Conservation (phyloP, 345 rosid species). For the Odontarrhena argentea region DNA sequence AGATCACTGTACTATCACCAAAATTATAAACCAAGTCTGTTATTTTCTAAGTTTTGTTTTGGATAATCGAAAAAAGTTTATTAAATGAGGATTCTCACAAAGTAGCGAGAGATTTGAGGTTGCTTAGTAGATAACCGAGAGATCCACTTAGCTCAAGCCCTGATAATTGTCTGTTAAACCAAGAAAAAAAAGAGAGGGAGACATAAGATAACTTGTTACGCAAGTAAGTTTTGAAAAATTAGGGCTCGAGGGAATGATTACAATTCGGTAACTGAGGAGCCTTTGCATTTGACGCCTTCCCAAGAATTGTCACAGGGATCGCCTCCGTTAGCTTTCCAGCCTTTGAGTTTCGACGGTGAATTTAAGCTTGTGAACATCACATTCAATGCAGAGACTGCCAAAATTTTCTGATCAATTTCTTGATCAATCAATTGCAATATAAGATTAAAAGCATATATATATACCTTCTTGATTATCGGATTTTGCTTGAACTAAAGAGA, state of each 20-base stretch:
- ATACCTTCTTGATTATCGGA: conserved; percentile 58
- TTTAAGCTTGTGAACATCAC: conserved; percentile 85
- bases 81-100: conserved; percentile 57
- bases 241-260: conserved; percentile 19
- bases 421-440: neutral
- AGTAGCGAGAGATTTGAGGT: conserved; percentile 76
- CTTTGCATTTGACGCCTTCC: conserved; percentile 85
- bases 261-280: conserved; percentile 80
- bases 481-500: conserved; percentile 48
- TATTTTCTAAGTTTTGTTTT: conserved; percentile 4
- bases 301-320: conserved; percentile 87
- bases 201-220: neutral
- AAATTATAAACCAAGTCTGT: conserved; percentile 28
- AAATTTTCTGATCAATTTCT: neutral
- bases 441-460: neutral
- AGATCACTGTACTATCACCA: conserved; percentile 85
- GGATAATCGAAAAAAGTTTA: conserved; percentile 8
- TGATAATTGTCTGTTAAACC: conserved; percentile 60
- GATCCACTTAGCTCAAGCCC: conserved; percentile 73
- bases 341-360: conserved; percentile 65
- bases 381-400: conserved; percentile 78
- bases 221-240: conserved; percentile 14
- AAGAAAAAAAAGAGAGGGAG: neutral
- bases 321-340: conserved; percentile 85
- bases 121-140: conserved; percentile 77